Percentiles rank a stretch among this genome's conserved stretches.
These are phyloP conservation scores for Debaryomycetaceae sp. DNA, from an alignment of 1,139 yeast genomes.

Conservation along the genomic window DNA sequence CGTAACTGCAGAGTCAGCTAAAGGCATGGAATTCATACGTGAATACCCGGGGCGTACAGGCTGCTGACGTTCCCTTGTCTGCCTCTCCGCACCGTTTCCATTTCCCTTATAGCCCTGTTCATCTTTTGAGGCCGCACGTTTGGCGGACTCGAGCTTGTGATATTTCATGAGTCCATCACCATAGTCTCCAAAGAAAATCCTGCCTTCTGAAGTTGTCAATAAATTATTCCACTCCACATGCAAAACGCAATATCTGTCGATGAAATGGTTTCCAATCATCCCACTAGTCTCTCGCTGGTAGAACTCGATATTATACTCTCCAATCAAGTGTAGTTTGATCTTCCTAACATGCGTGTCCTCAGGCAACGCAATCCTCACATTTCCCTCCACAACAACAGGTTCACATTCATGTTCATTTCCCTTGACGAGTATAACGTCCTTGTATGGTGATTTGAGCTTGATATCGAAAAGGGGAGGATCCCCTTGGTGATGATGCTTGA, in stretches of 20 bases:
- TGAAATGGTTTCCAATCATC: constrained; percentile 40
- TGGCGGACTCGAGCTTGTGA: constrained; percentile 8
- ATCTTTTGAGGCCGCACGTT: constrained; percentile 9
- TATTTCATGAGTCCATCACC: constrained; percentile 29
- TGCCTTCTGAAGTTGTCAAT: constrained; percentile 45
- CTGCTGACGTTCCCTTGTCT: constrained; percentile 2
- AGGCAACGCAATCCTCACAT: constrained; percentile 52
- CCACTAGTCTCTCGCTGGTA: constrained; percentile 38
- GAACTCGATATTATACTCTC: constrained; percentile 55
- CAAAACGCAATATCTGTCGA: constrained; percentile 49
- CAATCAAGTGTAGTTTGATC: constrained; percentile 46
- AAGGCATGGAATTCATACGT: constrained; percentile 19
- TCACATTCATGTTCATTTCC: constrained; percentile 62
- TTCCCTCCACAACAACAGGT: constrained; percentile 51
- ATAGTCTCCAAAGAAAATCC: constrained; percentile 38
- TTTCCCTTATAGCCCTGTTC: constrained; percentile 3
- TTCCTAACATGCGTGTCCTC: constrained; percentile 48
- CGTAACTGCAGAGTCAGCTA: constrained; percentile 1
- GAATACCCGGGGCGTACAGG: constrained; percentile 15
- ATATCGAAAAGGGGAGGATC: constrained; percentile 32
- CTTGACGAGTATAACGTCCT: constrained; percentile 49
- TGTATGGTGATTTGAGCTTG: constrained; percentile 46
- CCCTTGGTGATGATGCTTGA: constrained; percentile 19
- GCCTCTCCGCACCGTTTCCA: background rate
- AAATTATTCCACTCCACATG: constrained; percentile 61